These are phyloP conservation scores for Solidago caesia DNA, from an alignment of 129 eudicot species.

Conservation along the genomic window DNA sequence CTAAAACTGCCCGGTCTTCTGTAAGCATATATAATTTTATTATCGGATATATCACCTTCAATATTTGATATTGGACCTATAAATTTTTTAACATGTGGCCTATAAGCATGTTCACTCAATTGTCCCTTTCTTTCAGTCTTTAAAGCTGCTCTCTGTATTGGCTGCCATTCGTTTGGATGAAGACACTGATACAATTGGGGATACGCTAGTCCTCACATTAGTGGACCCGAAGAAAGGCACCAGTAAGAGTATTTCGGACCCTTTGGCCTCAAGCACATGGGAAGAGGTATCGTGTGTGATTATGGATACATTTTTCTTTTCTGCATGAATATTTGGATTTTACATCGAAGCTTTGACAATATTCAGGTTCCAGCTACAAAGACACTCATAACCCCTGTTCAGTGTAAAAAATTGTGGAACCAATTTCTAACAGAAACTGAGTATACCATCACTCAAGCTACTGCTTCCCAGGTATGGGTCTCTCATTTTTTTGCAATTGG, in stretches of 20 bases:
- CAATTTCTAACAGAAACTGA: constrained; percentile 92
- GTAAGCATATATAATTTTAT: constrained; percentile 45
- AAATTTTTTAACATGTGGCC: not conserved
- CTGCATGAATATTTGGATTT: not conserved
- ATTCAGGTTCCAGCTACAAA: constrained; percentile 77
- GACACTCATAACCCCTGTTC: constrained; percentile 90
- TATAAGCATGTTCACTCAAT: constrained; percentile 6
- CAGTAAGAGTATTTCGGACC: constrained; percentile 53
- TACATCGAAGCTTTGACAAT: not conserved
- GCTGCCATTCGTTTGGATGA: constrained; percentile 89
- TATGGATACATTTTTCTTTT: constrained; percentile 2
- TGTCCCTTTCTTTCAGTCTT: constrained; percentile 45
- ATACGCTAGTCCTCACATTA: constrained; percentile 67
- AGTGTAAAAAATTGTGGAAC: constrained; percentile 91
- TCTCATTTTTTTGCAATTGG: constrained; percentile 4
- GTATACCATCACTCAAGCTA: constrained; percentile 93
- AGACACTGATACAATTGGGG: constrained; percentile 62
- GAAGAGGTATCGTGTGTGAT: constrained; percentile 50
- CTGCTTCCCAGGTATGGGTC: constrained; percentile 66
- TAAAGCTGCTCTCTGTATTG: constrained; percentile 77
- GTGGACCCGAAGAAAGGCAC: constrained; percentile 54
- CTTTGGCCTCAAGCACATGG: constrained; percentile 98
- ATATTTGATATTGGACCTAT: not conserved
- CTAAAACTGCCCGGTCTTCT: constrained; percentile 89
- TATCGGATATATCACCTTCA: not conserved